Base-by-base conservation (phyloP, 805 yeast genomes). In the Lachancea fermentati region DNA sequence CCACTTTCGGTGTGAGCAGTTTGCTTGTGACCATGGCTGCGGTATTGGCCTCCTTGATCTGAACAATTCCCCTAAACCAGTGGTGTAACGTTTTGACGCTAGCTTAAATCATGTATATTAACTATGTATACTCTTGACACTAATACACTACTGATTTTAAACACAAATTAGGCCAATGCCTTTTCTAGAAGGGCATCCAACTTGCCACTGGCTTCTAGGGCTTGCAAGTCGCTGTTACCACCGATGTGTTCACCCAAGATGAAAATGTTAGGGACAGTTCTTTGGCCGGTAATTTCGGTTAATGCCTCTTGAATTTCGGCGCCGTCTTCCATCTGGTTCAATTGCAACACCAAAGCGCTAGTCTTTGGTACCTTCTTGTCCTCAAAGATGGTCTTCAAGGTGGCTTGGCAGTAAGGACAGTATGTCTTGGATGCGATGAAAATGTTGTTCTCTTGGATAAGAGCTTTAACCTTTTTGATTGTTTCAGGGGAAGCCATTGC, bases 241-340 rank as follows among this genome's bases (percentile, higher is more conserved):
- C 98, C 98, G 57, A 91, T 78, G 71, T 88, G 96, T 67, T 89
- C 75, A 46, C 96, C 96, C 35, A 73, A 79, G 62, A 91, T 87
- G 69, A 83, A 91, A 52, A 91, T 75, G 62, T 84, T 88, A 47
- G 98, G 98, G 47, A 91, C 97, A 30, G 97, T 87, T 51, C 79
- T 75, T 72, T 91, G 97, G 45, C 95, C 93, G 30, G 95, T 85
- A 45, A 87, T 64, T 59, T 82, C 78, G 39, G 60, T 63, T 45
- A 91, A 72, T 50, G 94, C 94, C 36, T 69, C 81, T 68, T 89
- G 97, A 51, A 88, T 76, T 24, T 81, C 89, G 35, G 68, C 66
- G 43, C 97, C 97, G 45, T 87, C 89, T n/a, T 65, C 73, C 43
- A 68, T 67, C 71, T 78, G 48, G 64, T 70, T 54, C 55, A 66